A percentile compares a stretch with the other conserved stretches of the same genome.
These are phyloP conservation scores for Fusarium coffeatum DNA, from an alignment of 2,329 filamentous ascomycete genomes.

Conservation along the genomic window DNA sequence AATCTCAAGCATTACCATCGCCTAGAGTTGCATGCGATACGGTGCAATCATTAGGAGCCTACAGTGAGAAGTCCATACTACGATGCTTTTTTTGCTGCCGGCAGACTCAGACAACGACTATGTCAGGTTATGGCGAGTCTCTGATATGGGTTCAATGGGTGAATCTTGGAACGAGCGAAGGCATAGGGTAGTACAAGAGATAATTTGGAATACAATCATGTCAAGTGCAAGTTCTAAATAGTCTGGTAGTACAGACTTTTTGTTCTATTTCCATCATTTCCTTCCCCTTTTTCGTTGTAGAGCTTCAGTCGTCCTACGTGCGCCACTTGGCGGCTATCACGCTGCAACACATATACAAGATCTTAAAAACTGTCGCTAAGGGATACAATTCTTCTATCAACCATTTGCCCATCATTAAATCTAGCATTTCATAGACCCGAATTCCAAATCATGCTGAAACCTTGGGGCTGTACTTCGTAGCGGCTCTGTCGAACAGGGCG, in stretches of 20 bases:
- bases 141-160: background rate
- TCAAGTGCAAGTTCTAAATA: no score
- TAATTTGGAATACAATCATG: background rate
- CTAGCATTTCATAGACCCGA: slow-evolving; percentile 41
- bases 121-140: background rate
- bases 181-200: background rate
- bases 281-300: background rate
- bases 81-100: background rate
- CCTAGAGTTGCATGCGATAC: background rate
- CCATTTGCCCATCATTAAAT: slow-evolving; percentile 49
- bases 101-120: background rate
- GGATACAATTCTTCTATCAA: slow-evolving; percentile 42
- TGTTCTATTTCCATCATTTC: slow-evolving; percentile 18
- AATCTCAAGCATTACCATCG: background rate
- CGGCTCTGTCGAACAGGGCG: slow-evolving; percentile 86
- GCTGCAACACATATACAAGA: slow-evolving; percentile 27
- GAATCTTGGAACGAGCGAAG: background rate
- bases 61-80: background rate
- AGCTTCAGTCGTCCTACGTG: background rate
- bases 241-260: background rate
- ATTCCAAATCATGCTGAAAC: slow-evolving; percentile 64
- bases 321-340: background rate
- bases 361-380: slow-evolving; percentile 38
- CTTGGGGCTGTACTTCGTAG: slow-evolving; percentile 87
- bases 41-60: background rate